Evolutionary conservation across 2,329 filamentous ascomycete genomes (phyloP), one percentile per base, ranked within the genome.

Genomic region (Alternaria angustiovoidea): DNA sequence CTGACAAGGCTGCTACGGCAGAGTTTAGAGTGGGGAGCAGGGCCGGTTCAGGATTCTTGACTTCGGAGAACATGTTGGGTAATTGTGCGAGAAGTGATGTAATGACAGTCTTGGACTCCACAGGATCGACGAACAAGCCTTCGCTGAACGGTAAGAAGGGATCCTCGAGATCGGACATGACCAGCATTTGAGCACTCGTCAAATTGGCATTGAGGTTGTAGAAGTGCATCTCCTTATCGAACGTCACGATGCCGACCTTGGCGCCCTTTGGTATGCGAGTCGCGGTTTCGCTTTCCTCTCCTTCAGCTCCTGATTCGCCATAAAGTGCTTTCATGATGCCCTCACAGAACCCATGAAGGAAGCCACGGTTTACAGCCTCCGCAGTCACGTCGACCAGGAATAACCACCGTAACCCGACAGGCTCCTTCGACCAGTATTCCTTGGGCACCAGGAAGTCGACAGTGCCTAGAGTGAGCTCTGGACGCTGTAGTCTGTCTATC

Each of bases 401-500:
- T 11, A 99, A 82, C 87, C 91, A 96, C 61, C 90, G 89, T 70
- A 98, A 78, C 24, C 92, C 93, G 14, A 95, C 91, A 0, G 95
- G 95, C 76, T 96, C 91, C 78, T 94, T 95, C 24, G 93, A 94
- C 92, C 94, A 99, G 81, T 99, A 99, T 81, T 99, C 95, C 81
- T 97, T 98, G 16, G 95, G 95, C 14, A 99, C 96, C 61, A 95
- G 85, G 75, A 96, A 99, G 76, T 99, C 95, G 46, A 98, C 94
- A 0, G 95, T 98, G 38, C 95, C 95, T 57, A 92, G 87, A 71
- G 90, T 92, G 71, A 99, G 84, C 80, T 99, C 95, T 0, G 94
- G 94, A 53, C 95, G 87, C 75, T 96, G 91, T 74, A 94, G 87
- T 49, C 95, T 88, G 79, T 99, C 95, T 51, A 96, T 88, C 58